phyloP scores from a whole-genome alignment of 225 moss, liverwort and hornwort species.

The Anthoceros angustus region DNA sequence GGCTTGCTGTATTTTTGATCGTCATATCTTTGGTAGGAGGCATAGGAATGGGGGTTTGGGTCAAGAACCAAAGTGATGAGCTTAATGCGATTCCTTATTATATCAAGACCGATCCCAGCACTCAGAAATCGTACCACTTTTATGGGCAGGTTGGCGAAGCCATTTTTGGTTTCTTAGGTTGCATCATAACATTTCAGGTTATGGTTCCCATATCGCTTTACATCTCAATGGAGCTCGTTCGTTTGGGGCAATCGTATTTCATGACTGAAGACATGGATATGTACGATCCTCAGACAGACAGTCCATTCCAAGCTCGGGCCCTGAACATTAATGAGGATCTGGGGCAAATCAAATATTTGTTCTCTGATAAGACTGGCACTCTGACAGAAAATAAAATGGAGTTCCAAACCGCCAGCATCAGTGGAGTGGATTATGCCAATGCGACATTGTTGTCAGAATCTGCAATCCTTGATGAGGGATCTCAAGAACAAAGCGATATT shows the following conservation, averaged over 20 bases:
- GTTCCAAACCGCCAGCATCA: constrained; percentile 62
- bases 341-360: constrained; percentile 80
- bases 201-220: constrained; percentile 88
- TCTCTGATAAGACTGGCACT: constrained; percentile 90
- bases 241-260: constrained; percentile 66
- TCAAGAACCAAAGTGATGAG: constrained; percentile 18
- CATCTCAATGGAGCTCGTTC: constrained; percentile 85
- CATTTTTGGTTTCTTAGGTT: constrained; percentile 50
- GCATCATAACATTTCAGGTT: constrained; percentile 70
- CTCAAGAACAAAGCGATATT: background rate
- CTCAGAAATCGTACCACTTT: constrained; percentile 20
- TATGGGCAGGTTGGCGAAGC: constrained; percentile 56
- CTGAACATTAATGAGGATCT: constrained; percentile 89
- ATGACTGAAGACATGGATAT: constrained; percentile 60
- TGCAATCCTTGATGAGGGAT: constrained; percentile 7
- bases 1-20: constrained; percentile 47
- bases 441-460: constrained; percentile 15
- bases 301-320: constrained; percentile 64
- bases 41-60: constrained; percentile 67
- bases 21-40: constrained; percentile 54
- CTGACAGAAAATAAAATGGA: constrained; percentile 95
- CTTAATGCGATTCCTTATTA: constrained; percentile 45
- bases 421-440: constrained; percentile 43
- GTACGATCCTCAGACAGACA: constrained; percentile 46
- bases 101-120: constrained; percentile 18